Evolutionary conservation across 1,139 yeast genomes (phyloP).

Genomic region (Candida sp.): DNA sequence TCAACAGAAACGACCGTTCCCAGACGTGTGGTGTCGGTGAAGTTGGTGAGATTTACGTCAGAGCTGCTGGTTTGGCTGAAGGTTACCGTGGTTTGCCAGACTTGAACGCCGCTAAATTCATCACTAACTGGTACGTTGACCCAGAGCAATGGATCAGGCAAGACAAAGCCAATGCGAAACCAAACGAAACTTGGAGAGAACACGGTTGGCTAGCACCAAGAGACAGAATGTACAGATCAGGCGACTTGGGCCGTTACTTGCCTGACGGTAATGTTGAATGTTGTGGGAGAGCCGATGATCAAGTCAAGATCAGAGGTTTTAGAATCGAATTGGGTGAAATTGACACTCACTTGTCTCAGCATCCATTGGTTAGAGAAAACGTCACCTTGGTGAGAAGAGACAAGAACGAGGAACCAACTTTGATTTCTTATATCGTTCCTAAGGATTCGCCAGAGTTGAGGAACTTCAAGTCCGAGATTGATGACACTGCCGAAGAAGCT

Average conservation of each 20-base stretch:
- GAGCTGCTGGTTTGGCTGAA: constrained; percentile 98
- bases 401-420: constrained; percentile 89
- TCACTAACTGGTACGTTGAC: constrained; percentile 88
- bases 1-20: constrained; percentile 84
- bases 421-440: constrained; percentile 93
- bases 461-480: constrained; percentile 48
- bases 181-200: constrained; percentile 71
- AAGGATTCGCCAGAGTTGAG: constrained; percentile 63
- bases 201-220: constrained; percentile 92
- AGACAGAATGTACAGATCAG: constrained; percentile 95
- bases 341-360: constrained; percentile 95
- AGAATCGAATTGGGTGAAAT: constrained; percentile 98
- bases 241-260: constrained; percentile 94
- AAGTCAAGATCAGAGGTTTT: constrained; percentile 98
- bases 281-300: constrained; percentile 99
- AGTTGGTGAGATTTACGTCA: constrained; percentile 96
- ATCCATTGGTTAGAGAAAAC: constrained; percentile 89
- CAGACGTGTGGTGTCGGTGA: constrained; percentile 99
- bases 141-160: constrained; percentile 59
- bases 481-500: constrained; percentile 37
- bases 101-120: constrained; percentile 83
- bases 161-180: constrained; percentile 42
- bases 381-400: constrained; percentile 93
- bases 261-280: constrained; percentile 99
- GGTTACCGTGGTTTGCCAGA: constrained; percentile 95